Evolutionary conservation across 1,284 basidiomycete genomes (phyloP), one percentile per base, ranked within the genome.

Genomic region (Rhodofomes roseus): DNA sequence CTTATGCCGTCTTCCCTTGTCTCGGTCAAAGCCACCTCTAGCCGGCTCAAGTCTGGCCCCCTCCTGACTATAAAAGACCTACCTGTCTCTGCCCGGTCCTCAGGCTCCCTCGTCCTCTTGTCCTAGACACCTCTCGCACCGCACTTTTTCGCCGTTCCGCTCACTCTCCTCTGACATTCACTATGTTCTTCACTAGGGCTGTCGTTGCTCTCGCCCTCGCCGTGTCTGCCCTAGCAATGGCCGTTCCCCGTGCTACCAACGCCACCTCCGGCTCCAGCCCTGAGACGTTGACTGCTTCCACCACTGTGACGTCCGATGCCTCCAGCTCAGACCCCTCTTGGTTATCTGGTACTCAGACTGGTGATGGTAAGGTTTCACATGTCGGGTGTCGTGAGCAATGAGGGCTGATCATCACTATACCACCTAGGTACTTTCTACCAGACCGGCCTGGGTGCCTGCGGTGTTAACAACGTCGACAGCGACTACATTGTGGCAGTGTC

Each of bases 381-480:
- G 22, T 37, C 6, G 3, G 18, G 14, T 36, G 34, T 25, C 1
- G 12, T 25, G 34, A 9, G 23, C 22, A 52, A 2, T 22, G 2
- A 11, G 5, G n/a, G 29, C 50, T 29, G 48, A 25, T 14, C 6
- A 31, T 14, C 29, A 22, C 62, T 4, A 23, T 16, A 39, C 16
- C 31, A 60, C n/a, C 31, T 55, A 82, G 81, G 76, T 53, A 89
- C 86, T n/a, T 89, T 67, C 68, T 90, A 84, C 63, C 65, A 63
- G 0, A 73, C 82, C 57, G 90, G 88, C 58, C 80, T 91, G 37
- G 87, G 86, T 57, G 82, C 90, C 8, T 92, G 90, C 69, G 90
- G 89, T 50, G 77, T 81, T 64, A 78, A 74, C 56, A 89, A 86
- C 75, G 73, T 37, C 0, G 79, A 84, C 67, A 58, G 40, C 2